A percentile compares a stretch with the other conserved stretches of the same genome.
These are phyloP conservation scores for Meira miltonrushii DNA, from an alignment of 1,284 basidiomycete genomes.

Conservation along the genomic window DNA sequence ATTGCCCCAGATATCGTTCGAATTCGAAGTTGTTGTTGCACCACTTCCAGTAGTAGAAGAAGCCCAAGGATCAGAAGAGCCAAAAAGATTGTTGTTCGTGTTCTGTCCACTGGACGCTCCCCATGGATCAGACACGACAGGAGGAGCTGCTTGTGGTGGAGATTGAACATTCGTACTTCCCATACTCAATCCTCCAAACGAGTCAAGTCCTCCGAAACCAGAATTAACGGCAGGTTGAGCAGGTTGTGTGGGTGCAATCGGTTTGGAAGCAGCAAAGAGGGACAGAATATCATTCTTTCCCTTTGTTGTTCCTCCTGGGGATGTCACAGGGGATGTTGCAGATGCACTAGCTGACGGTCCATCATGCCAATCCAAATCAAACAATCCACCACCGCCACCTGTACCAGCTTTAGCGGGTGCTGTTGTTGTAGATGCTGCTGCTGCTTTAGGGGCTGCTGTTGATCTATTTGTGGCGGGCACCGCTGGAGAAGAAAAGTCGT, in stretches of 20 bases:
- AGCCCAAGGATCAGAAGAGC: constrained; percentile 40
- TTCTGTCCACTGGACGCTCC: not conserved
- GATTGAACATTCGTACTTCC: constrained; percentile 5
- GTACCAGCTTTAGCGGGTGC: constrained; percentile 27
- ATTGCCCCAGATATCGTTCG: constrained; percentile 12
- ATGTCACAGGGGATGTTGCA: constrained; percentile 58
- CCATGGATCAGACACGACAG: constrained; percentile 7
- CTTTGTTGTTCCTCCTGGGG: constrained; percentile 46
- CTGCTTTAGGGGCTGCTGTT: constrained; percentile 41
- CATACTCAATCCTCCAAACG: constrained; percentile 14
- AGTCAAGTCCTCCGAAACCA: constrained; percentile 18
- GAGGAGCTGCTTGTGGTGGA: not conserved
- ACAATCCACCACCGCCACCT: constrained; percentile 63
- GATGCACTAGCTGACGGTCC: constrained; percentile 37
- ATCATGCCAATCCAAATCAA: constrained; percentile 71
- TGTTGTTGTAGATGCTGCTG: constrained; percentile 19
- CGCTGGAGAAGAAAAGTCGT: constrained; percentile 10
- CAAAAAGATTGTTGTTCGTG: constrained; percentile 21
- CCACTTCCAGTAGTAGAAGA: constrained; percentile 4
- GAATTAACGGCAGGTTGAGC: not conserved
- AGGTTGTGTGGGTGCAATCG: not conserved
- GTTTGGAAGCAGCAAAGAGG: constrained; percentile 58
- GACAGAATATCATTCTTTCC: constrained; percentile 78
- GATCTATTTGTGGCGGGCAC: constrained; percentile 23
- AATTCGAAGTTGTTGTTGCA: not conserved